These are phyloP conservation scores for Magnusiomyces suaveolens DNA, from an alignment of 1,139 yeast species.

Conservation along the genomic window DNA sequence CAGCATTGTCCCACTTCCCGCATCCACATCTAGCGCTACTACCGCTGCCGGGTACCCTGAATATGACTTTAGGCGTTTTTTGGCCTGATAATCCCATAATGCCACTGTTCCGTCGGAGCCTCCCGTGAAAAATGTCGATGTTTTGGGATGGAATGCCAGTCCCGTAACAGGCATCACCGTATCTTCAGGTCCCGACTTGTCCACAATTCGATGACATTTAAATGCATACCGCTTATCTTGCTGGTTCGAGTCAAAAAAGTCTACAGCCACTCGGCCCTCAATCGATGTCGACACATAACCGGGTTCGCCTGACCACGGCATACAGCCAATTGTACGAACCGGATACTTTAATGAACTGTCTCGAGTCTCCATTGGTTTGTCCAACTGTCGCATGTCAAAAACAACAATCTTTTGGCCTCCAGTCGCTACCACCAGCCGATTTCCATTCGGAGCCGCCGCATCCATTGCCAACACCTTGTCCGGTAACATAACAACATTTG, in stretches of 20 bases:
- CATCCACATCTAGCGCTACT: slow-evolving; percentile 40
- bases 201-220: slow-evolving; percentile 60
- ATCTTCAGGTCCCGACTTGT: slow-evolving; percentile 35
- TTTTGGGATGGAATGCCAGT: slow-evolving; percentile 43
- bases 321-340: slow-evolving; percentile 49
- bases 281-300: slow-evolving; percentile 76
- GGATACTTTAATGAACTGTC: slow-evolving; percentile 71
- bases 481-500: slow-evolving; percentile 26
- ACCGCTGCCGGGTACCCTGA: slow-evolving; percentile 45
- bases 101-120: slow-evolving; percentile 74
- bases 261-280: slow-evolving; percentile 82
- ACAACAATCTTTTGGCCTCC: slow-evolving; percentile 46
- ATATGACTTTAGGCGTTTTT: slow-evolving; percentile 53
- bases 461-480: slow-evolving; percentile 63
- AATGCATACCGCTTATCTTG: slow-evolving; percentile 61
- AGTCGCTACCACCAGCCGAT: slow-evolving; percentile 47
- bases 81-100: slow-evolving; percentile 62
- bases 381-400: slow-evolving; percentile 46
- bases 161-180: slow-evolving; percentile 72
- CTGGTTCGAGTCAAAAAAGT: slow-evolving; percentile 48
- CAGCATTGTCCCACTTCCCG: slow-evolving; percentile 31
- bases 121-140: slow-evolving; percentile 53
- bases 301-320: slow-evolving; percentile 40
- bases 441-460: slow-evolving; percentile 28
- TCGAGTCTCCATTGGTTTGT: slow-evolving; percentile 42